Percentiles rank a stretch among this genome's conserved stretches.
These are phyloP conservation scores for Pueraria montana DNA, from an alignment of 306 rosid species.

Conservation along the genomic window DNA sequence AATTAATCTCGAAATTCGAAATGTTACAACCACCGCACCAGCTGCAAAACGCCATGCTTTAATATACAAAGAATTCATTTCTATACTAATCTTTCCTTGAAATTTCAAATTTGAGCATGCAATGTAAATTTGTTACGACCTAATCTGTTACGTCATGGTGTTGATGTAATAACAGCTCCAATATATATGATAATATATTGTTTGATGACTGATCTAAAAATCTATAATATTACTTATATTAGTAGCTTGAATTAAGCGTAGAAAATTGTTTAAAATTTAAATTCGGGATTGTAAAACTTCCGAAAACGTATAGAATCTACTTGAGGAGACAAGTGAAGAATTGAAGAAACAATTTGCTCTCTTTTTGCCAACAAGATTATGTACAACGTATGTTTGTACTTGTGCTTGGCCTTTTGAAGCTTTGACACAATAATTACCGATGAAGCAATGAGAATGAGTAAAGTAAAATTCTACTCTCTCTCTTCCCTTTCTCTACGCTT, in stretches of 20 bases:
- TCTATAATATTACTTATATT: neutral
- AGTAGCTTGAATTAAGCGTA: neutral
- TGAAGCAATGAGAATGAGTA: slow-evolving; percentile 1
- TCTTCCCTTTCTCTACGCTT: slow-evolving; percentile 15
- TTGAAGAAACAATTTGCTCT: neutral
- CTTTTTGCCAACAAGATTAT: neutral
- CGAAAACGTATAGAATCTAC: neutral
- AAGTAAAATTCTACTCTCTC: neutral
- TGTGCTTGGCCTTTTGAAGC: neutral
- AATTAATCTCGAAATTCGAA: neutral
- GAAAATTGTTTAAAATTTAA: neutral
- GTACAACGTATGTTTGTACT: neutral
- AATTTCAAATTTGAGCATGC: too few species aligned
- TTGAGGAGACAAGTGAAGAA: neutral
- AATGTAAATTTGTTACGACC: too few species aligned
- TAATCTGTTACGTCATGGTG: too few species aligned
- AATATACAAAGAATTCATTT: neutral
- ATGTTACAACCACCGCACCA: neutral
- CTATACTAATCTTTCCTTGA: too few species aligned
- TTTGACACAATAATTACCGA: neutral
- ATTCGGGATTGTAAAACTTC: slow-evolving; percentile 1
- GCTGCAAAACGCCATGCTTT: neutral
- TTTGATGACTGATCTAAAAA: too few species aligned
- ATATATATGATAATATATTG: too few species aligned
- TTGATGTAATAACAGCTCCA: too few species aligned